phyloP scores from a whole-genome alignment of 2,329 filamentous ascomycete genomes.

The Verticillium klebahnii region DNA sequence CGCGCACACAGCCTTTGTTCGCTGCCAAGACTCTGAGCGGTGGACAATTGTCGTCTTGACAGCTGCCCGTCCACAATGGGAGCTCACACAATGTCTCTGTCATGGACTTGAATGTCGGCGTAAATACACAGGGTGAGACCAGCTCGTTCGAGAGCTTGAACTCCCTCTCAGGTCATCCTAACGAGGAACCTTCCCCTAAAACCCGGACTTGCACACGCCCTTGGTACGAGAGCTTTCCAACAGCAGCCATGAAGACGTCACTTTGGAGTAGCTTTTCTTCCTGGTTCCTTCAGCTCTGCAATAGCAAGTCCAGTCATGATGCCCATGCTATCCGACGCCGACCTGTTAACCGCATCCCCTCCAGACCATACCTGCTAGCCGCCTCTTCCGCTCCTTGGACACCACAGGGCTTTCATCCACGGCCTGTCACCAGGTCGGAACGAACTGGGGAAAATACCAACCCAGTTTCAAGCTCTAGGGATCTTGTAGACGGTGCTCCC shows the following conservation, averaged over 20 bases:
- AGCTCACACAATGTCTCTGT: neutral
- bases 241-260: neutral
- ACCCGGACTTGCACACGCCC: neutral
- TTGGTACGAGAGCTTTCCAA: neutral
- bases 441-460: neutral
- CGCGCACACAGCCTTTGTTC: neutral
- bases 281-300: neutral
- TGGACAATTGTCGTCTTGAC: neutral
- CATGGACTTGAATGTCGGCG: neutral
- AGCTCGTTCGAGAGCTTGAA: neutral
- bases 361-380: neutral
- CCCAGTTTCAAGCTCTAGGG: no score
- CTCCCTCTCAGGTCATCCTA: neutral
- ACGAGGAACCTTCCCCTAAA: neutral
- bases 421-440: neutral
- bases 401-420: neutral
- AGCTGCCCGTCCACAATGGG: neutral
- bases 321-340: neutral
- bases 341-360: neutral
- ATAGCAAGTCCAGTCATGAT: neutral
- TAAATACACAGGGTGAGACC: neutral
- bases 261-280: neutral
- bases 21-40: neutral
- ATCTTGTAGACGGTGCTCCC: no score
- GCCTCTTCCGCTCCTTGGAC: neutral